Evolutionary conservation across 306 rosid genomes (phyloP).

Genomic region (Trifolium fragiferum): DNA sequence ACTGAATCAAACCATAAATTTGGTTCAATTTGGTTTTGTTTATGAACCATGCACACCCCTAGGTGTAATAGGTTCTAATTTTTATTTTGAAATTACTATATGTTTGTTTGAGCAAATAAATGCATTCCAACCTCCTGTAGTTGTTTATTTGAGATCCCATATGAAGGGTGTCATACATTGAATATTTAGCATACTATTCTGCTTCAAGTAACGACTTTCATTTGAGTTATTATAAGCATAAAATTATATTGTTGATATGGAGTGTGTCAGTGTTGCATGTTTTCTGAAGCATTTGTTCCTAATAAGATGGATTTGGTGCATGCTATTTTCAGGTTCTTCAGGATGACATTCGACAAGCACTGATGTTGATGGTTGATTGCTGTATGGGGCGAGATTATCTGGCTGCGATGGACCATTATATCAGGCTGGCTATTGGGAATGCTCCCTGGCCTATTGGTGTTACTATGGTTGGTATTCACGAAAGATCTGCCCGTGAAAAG

Average conservation of each 20-base stretch:
- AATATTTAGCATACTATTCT: slow-evolving; percentile 18
- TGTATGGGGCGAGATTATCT: slow-evolving; percentile 95
- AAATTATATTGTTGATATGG: slow-evolving; percentile 19
- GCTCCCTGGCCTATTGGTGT: slow-evolving; percentile 99
- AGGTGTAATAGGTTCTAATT: background rate
- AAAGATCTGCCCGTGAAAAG: slow-evolving; percentile 98
- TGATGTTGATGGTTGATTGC: slow-evolving; percentile 81
- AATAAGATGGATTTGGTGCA: background rate
- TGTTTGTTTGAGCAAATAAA: background rate
- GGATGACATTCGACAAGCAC: slow-evolving; percentile 85
- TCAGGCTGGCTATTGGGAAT: slow-evolving; percentile 93
- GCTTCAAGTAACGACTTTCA: slow-evolving; percentile 16
- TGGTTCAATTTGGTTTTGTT: no score
- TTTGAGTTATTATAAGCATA: background rate
- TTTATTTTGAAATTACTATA: no score
- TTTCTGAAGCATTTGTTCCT: slow-evolving; percentile 12
- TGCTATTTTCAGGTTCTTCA: slow-evolving; percentile 73
- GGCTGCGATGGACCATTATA: slow-evolving; percentile 98
- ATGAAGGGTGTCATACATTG: background rate
- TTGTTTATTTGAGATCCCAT: background rate
- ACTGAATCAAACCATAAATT: no score
- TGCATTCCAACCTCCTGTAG: background rate
- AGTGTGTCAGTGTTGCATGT: background rate
- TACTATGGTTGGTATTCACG: slow-evolving; percentile 99
- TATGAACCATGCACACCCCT: no score